Base-by-base conservation (phyloP, 441 rosid species). In the Cnidoscolus chayamansa region DNA sequence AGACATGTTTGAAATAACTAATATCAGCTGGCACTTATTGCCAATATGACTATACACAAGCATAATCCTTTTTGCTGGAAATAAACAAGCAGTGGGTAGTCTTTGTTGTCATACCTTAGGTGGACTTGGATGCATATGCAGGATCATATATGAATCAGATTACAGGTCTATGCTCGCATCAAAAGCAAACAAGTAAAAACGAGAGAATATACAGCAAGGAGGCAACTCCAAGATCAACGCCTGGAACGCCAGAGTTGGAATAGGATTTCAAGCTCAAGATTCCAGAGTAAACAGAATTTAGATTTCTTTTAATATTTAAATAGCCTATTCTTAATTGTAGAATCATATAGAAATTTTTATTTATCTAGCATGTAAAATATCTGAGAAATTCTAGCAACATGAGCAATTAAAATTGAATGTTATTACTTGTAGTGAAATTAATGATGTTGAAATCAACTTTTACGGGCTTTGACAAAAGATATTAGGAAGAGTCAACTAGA, bases 71-170 rank as follows among this genome's bases (percentile, higher is more conserved):
- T 25, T 25, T 25, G 25, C 25, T 25, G 25, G 37, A 70, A 60
- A 30, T 65, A 72, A 54, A 74, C 62, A 59, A 48, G 25, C 13
- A 32, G 51, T 35, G 53, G 25, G 25, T 25, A 25, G 25, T 67
- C 17, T 74, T 68, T 77, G 54, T 69, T 62, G 30, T 62, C 57
- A 57, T 51, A 45, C 76, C 57, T 76, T 81, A 94, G 98, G 88
- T 78, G 87, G 84, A 81, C 87, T 77, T 80, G 98, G 97, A 69
- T 94, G 97, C 87, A 83, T 94, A 71, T 94, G 99, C 90, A 87
- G 86, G 80, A 87, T 90, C 67, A 86, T 86, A 11, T 86, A 81
- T 30, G 87, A 85, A 74, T 89, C 98, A 76, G 76, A 83, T 48
- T 94, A 98, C 94, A 94, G 98, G 99, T 94, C 66, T 65, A 43